Evolutionary conservation across 352 stramenopile genomes (phyloP).

Genomic region (Pythium myriotylum): DNA sequence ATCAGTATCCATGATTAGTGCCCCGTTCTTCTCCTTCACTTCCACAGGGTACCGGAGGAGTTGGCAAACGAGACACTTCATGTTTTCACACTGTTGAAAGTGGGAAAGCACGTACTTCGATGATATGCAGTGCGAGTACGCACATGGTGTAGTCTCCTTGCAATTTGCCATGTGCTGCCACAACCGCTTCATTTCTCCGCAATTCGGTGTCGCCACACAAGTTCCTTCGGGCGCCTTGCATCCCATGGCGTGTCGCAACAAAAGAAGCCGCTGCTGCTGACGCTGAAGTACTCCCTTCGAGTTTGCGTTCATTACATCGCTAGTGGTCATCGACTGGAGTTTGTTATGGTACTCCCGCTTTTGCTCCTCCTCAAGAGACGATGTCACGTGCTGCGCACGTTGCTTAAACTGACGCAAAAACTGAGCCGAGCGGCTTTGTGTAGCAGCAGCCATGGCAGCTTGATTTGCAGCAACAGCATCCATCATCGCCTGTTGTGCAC

Average conservation of each 20-base stretch:
- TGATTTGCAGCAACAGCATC: constrained; percentile 25
- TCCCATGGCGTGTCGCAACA: constrained; percentile 98
- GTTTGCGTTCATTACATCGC: constrained; percentile 67
- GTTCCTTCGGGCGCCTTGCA: constrained; percentile 94
- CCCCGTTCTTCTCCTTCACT: constrained; percentile 89
- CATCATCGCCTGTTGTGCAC: constrained; percentile 17
- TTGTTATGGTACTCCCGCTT: constrained; percentile 87
- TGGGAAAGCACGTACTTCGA: constrained; percentile 99
- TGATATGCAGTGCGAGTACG: constrained; percentile 97
- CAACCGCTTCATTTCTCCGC: constrained; percentile 97
- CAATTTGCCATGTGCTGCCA: constrained; percentile 99
- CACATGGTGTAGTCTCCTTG: constrained; percentile 96
- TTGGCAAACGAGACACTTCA: constrained; percentile 97
- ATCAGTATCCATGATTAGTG: constrained; percentile 82
- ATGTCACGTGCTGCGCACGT: constrained; percentile 79
- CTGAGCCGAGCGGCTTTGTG: constrained; percentile 73
- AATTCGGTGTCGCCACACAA: constrained; percentile 96
- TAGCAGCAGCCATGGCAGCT: constrained; percentile 34
- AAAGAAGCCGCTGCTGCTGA: constrained; percentile 97
- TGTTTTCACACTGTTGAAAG: constrained; percentile 98
- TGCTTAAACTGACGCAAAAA: constrained; percentile 84
- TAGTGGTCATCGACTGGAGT: constrained; percentile 77
- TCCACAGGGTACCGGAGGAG: constrained; percentile 98
- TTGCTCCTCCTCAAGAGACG: constrained; percentile 76
- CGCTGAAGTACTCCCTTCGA: constrained; percentile 96